Evolutionary conservation across 257 asterid genomes (phyloP).

Genomic region (Verbascum thapsus): DNA sequence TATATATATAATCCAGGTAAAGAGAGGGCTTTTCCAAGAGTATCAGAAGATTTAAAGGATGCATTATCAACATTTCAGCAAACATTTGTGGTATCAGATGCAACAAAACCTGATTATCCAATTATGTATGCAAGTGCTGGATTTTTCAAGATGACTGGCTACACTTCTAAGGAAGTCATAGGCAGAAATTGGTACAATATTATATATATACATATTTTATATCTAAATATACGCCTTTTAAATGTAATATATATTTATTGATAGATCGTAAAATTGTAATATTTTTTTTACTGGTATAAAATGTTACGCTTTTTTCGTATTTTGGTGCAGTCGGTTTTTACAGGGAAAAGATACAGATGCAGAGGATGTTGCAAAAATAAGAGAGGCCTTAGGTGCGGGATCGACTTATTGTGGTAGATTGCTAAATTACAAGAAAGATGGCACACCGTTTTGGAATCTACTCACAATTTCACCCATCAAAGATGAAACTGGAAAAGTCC

Average conservation of each 20-base stretch:
- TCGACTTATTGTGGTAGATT: conserved; percentile 80
- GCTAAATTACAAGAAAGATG: conserved; percentile 94
- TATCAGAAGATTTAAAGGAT: conserved; percentile 80
- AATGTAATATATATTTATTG: no score
- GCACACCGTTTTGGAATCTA: conserved; percentile 94
- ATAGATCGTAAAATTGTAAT: no score
- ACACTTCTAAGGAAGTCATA: conserved; percentile 82
- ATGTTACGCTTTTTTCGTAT: no score
- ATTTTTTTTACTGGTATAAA: no score
- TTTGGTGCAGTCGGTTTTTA: conserved; percentile 71
- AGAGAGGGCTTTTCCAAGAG: conserved; percentile 66
- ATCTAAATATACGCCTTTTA: no score
- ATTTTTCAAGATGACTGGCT: conserved; percentile 97
- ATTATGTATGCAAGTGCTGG: conserved; percentile 98
- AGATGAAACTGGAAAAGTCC: conserved; percentile 81
- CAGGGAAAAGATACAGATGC: conserved; percentile 91
- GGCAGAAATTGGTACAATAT: conserved; percentile 77
- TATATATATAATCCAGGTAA: no score
- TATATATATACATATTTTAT: no score
- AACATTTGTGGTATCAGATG: conserved; percentile 96
- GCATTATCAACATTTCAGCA: conserved; percentile 95
- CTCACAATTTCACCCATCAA: conserved; percentile 95
- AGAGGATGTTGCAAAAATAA: conserved; percentile 78
- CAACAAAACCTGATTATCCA: conserved; percentile 80
- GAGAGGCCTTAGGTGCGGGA: conserved; percentile 70